A percentile compares a stretch with the other conserved stretches of the same genome.
These are phyloP conservation scores for Nannizzia gypsea DNA, from an alignment of 2,329 filamentous ascomycete genomes.

Conservation along the genomic window DNA sequence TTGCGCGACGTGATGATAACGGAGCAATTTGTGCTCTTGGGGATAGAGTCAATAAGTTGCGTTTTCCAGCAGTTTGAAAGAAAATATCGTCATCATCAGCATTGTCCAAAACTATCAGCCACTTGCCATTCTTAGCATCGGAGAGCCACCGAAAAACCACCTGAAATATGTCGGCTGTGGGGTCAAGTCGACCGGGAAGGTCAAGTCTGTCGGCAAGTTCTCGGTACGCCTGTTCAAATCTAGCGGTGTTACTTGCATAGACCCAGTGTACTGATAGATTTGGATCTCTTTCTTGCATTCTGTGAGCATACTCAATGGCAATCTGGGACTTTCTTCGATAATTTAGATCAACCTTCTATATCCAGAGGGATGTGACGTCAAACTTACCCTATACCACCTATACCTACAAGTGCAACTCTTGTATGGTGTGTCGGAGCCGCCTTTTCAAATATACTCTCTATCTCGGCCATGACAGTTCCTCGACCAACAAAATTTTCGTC, in stretches of 20 bases:
- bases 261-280: neutral
- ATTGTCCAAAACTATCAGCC: neutral
- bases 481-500: slow-evolving; percentile 4
- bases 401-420: slow-evolving; percentile 23
- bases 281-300: neutral
- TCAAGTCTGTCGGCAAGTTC: neutral
- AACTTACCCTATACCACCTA: slow-evolving; percentile 27
- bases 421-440: neutral
- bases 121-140: neutral
- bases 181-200: neutral
- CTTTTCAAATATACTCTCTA: too few species aligned
- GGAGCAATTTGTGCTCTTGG: neutral
- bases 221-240: neutral
- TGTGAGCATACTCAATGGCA: neutral
- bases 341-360: too few species aligned
- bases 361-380: neutral
- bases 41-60: neutral
- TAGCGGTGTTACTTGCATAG: neutral
- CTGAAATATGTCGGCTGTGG: neutral
- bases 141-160: neutral
- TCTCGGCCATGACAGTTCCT: neutral
- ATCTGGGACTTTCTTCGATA: slow-evolving; percentile 9
- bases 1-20: neutral
- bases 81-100: neutral
- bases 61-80: neutral